Evolutionary conservation across 768 basidiomycete species (phyloP), one percentile per base, ranked within the genome.

Genomic region (Trametes sanguinea): DNA sequence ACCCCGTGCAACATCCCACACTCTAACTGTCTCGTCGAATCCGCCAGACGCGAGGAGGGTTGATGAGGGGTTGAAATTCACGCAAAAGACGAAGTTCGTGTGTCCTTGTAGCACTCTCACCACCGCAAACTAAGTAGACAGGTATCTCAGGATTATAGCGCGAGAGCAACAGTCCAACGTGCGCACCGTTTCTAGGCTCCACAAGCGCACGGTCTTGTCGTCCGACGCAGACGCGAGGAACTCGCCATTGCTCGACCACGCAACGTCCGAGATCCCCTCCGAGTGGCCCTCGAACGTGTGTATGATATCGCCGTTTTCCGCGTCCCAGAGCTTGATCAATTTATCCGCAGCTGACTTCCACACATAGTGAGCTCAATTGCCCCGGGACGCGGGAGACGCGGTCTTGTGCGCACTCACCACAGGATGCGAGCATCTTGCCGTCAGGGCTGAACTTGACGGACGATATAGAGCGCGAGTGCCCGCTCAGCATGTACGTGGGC

Each of bases 1-100:
- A 94, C 94, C 94, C 83, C 88, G 80, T 29, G 91, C 87, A 30
- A 96, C 88, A 73, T 99, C 95, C 96, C 96, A 98, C n/a, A 98
- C 83, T 51, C 93, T 85, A 16, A 98, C 92, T 14, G 91, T 94
- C 78, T 99, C 97, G 68, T 99, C 97, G 69, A 91, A 95, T 1
- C 92, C 91, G 33, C 97, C 97, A 22, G 93, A 95, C 14, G 92
- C 97, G 55, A 98, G 78, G 37, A 99, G 77, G 73, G 94, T 95
- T 0, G 92, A 91, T 71, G 87, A 84, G 1, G 94, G 95, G 67
- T 92, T 95, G 75, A 89, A 98, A 69, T 94, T 91, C 22, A 98
- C 82, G 65, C 94, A 95, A 69, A 97, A 95, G 1, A 98, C 94
- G 61, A 94, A 94, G 69, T 92, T 95, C 9, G 95, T 95, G 70